These are phyloP conservation scores for Hanseniaspora singularis DNA, from an alignment of 805 yeast genomes.

Conservation along the genomic window DNA sequence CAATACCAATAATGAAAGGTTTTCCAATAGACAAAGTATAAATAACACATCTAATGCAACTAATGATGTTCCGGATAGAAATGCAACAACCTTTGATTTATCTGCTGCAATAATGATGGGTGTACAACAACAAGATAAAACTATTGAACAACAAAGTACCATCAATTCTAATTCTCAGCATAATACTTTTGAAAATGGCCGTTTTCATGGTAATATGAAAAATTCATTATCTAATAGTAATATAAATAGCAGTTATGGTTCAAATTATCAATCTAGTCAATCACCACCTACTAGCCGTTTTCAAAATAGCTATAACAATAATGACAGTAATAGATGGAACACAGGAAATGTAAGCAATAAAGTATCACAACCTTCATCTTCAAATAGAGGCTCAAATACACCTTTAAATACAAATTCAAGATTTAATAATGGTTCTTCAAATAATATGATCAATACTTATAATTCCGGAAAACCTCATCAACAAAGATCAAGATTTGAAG, in stretches of 20 bases:
- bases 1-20: neutral
- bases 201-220: too few relatives aligned
- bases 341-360: neutral
- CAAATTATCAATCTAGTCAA: neutral
- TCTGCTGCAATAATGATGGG: conserved; percentile 16
- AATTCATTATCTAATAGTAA: too few relatives aligned
- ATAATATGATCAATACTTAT: too few relatives aligned
- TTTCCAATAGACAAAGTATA: neutral
- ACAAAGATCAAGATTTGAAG: conserved; percentile 12
- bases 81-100: conserved; percentile 13
- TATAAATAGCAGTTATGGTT: neutral
- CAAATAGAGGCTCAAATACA: neutral
- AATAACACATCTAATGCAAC: too few relatives aligned
- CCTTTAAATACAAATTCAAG: neutral
- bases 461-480: neutral
- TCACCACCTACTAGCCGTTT: neutral
- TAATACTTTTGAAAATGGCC: too few relatives aligned
- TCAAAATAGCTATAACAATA: neutral
- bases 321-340: conserved; percentile 5
- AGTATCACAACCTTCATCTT: neutral
- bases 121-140: conserved; percentile 4
- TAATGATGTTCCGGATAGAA: conserved; percentile 9
- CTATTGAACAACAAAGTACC: too few relatives aligned
- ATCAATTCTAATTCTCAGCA: too few relatives aligned
- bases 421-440: too few relatives aligned